phyloP scores from a whole-genome alignment of 495 filamentous ascomycete genomes.

The Aspergillus bridgeri region DNA sequence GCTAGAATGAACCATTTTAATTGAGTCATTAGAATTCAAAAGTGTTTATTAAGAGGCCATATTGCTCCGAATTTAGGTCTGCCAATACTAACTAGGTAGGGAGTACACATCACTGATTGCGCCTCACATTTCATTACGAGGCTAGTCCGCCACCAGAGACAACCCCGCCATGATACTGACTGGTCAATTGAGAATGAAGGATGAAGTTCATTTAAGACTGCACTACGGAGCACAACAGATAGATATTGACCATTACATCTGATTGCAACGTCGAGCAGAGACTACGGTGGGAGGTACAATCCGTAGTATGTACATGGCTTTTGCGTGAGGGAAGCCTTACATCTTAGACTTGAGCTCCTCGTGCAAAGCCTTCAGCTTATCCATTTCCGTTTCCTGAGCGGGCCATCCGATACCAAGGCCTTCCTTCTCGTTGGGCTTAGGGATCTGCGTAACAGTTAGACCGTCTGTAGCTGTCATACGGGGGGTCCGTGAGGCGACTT shows the following conservation, averaged over 20 bases:
- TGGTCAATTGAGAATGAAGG: background rate
- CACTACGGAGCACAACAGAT: background rate
- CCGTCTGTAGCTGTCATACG: background rate
- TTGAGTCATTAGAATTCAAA: no score
- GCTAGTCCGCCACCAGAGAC: background rate
- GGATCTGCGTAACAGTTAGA: conserved; percentile 61
- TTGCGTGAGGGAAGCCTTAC: conserved; percentile 39
- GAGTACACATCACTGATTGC: background rate
- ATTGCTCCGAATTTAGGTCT: no score
- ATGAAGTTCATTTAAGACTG: background rate
- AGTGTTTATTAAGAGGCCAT: no score
- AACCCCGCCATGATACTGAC: background rate
- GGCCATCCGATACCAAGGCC: conserved; percentile 84
- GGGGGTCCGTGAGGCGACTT: background rate
- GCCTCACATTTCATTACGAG: background rate
- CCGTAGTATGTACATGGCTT: background rate
- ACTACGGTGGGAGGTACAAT: background rate
- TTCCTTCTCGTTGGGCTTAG: conserved; percentile 84
- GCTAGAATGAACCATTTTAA: no score
- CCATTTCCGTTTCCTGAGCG: conserved; percentile 71
- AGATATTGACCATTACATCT: background rate
- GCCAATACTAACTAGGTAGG: no score
- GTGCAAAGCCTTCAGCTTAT: conserved; percentile 70
- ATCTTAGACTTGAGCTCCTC: conserved; percentile 89
- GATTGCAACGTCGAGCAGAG: no score